phyloP scores from a whole-genome alignment of 192 early-diverging fungal species.

The Lobulomyces angularis region DNA sequence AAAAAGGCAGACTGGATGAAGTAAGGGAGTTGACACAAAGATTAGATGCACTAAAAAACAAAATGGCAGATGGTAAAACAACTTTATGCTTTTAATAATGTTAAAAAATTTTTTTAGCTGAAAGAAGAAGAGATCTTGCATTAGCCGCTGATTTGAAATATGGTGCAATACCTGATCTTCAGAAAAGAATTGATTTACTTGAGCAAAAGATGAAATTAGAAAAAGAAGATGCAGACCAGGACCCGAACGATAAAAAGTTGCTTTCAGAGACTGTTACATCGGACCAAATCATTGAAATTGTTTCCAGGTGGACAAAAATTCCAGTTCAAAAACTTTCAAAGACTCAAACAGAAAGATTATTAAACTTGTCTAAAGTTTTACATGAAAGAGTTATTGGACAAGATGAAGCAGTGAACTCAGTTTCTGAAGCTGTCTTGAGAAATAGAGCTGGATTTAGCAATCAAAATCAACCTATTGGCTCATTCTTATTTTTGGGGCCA shows the following conservation, averaged over 20 bases:
- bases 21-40: conserved; percentile 76
- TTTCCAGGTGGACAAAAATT: conserved; percentile 93
- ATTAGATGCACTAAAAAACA: conserved; percentile 73
- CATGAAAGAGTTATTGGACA: conserved; percentile 86
- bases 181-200: conserved; percentile 60
- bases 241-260: conserved; percentile 34
- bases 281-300: conserved; percentile 88
- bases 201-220: conserved; percentile 53
- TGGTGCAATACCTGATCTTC: conserved; percentile 83
- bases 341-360: conserved; percentile 71
- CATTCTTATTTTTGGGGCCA: conserved; percentile 91
- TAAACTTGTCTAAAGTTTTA: conserved; percentile 64
- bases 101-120: conserved; percentile 72
- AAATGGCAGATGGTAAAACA: too few species aligned
- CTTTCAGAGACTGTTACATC: conserved; percentile 77
- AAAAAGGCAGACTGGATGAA: conserved; percentile 79
- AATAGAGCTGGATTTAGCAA: conserved; percentile 82
- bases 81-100: too few species aligned
- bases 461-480: conserved; percentile 68
- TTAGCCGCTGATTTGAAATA: conserved; percentile 88
- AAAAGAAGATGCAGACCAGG: conserved; percentile 37
- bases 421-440: conserved; percentile 79
- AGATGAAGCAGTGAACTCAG: conserved; percentile 75
- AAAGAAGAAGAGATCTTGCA: conserved; percentile 66
- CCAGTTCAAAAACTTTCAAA: conserved; percentile 80